Conservation (phyloP, 345 rosid genomes). For the Arabidopsis arenosa region DNA sequence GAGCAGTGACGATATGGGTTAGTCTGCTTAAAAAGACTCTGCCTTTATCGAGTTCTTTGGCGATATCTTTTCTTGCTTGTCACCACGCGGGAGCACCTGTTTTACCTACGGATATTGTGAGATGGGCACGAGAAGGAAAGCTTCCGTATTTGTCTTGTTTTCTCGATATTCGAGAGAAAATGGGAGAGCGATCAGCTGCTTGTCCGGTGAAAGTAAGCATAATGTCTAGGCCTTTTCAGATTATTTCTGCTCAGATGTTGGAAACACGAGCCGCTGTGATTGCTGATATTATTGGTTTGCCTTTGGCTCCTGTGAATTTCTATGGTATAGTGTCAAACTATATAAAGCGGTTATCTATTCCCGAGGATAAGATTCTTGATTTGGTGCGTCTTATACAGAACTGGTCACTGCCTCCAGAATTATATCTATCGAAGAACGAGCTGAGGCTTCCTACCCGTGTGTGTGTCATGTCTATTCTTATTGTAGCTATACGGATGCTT, state of each 20-base stretch:
- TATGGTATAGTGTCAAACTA: slow-evolving; percentile 62
- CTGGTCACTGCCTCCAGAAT: slow-evolving; percentile 81
- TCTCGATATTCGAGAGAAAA: slow-evolving; percentile 60
- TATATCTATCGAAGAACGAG: slow-evolving; percentile 65
- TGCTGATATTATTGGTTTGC: slow-evolving; percentile 68
- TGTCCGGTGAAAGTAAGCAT: slow-evolving; percentile 61
- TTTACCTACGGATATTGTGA: slow-evolving; percentile 69
- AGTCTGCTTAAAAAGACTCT: slow-evolving; percentile 56
- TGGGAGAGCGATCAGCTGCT: slow-evolving; percentile 58
- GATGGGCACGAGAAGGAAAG: slow-evolving; percentile 76
- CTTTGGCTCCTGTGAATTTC: slow-evolving; percentile 76
- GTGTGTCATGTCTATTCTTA: slow-evolving; percentile 63
- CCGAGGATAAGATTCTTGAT: slow-evolving; percentile 57
- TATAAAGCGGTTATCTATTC: slow-evolving; percentile 63
- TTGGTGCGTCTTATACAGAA: slow-evolving; percentile 59
- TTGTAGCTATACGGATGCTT: slow-evolving; percentile 63
- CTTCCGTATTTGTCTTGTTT: slow-evolving; percentile 72
- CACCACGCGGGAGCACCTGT: slow-evolving; percentile 70
- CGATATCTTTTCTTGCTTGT: slow-evolving; percentile 75
- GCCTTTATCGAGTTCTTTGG: slow-evolving; percentile 65
- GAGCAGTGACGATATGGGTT: slow-evolving; percentile 72
- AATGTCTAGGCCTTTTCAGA: slow-evolving; percentile 68
- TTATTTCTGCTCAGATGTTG: slow-evolving; percentile 58
- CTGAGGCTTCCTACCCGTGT: slow-evolving; percentile 70
- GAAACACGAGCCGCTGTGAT: slow-evolving; percentile 66